Evolutionary conservation across 805 yeast genomes (phyloP).

Genomic region (Cyberlindnera misumaiensis): DNA sequence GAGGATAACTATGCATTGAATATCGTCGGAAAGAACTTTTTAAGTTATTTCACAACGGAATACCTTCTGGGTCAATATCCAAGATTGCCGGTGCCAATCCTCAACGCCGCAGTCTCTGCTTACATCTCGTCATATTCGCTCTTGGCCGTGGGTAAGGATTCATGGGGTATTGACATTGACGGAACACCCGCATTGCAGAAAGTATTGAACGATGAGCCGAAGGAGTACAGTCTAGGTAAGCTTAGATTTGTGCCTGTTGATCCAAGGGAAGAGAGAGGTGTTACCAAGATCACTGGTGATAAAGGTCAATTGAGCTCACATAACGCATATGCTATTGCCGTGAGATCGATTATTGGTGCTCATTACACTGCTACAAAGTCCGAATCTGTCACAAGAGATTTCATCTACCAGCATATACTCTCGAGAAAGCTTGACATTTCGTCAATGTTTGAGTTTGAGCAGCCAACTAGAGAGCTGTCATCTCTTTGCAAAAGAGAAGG

Average conservation of each 20-base stretch:
- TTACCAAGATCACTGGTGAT: slow-evolving; percentile 35
- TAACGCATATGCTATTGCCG: slow-evolving; percentile 55
- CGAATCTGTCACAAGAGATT: slow-evolving; percentile 47
- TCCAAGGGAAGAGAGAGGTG: slow-evolving; percentile 39
- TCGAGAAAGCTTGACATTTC: slow-evolving; percentile 77
- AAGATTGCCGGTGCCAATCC: slow-evolving; percentile 75
- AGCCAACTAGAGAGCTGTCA: slow-evolving; percentile 80
- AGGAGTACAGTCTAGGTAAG: slow-evolving; percentile 62
- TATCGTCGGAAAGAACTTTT: slow-evolving; percentile 72
- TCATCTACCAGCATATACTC: slow-evolving; percentile 68
- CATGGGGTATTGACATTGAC: slow-evolving; percentile 90
- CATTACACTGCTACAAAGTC: slow-evolving; percentile 66
- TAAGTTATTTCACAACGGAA: slow-evolving; percentile 72
- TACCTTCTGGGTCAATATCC: slow-evolving; percentile 74
- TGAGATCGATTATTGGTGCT: slow-evolving; percentile 79
- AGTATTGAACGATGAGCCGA: slow-evolving; percentile 61
- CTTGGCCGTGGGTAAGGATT: slow-evolving; percentile 51
- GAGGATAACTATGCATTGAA: slow-evolving; percentile 75
- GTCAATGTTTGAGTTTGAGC: slow-evolving; percentile 70
- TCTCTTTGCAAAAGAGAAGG: slow-evolving; percentile 71
- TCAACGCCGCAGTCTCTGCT: slow-evolving; percentile 69
- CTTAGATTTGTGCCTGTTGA: slow-evolving; percentile 41
- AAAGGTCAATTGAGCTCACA: slow-evolving; percentile 22
- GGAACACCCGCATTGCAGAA: slow-evolving; percentile 54
- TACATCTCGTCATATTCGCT: slow-evolving; percentile 65